Percentiles rank a stretch among this genome's conserved stretches.
phyloP scores from a whole-genome alignment of 441 rosid species.

The Biscutella laevigata region DNA sequence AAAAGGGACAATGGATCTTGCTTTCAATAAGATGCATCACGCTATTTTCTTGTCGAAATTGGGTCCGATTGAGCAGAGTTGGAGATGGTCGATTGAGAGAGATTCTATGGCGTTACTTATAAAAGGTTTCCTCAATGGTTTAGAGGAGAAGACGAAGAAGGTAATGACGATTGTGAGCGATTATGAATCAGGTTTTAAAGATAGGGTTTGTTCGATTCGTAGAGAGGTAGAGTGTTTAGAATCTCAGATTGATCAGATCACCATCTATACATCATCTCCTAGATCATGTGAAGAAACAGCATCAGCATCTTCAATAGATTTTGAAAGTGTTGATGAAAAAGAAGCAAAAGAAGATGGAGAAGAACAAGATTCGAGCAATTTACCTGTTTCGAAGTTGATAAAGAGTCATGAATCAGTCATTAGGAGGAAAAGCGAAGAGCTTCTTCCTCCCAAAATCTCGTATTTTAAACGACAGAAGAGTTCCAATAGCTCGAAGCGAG shows the following conservation, averaged over 20 bases:
- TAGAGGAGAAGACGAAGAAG: slow-evolving; percentile 28
- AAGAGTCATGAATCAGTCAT: slow-evolving; percentile 60
- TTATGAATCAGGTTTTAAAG: slow-evolving; percentile 34
- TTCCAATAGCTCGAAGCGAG: slow-evolving; percentile 24
- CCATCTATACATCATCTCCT: neutral
- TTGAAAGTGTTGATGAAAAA: slow-evolving; percentile 3
- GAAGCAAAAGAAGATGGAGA: slow-evolving; percentile 3
- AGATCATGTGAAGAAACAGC: slow-evolving; percentile 11
- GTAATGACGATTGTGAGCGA: slow-evolving; percentile 34
- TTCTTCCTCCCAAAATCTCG: slow-evolving; percentile 12
- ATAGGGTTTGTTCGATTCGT: slow-evolving; percentile 29
- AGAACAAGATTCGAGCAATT: slow-evolving; percentile 20
- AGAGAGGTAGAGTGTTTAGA: slow-evolving; percentile 34
- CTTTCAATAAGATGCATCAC: slow-evolving; percentile 69
- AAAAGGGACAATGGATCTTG: slow-evolving; percentile 73
- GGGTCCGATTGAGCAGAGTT: slow-evolving; percentile 57
- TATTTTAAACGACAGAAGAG: slow-evolving; percentile 28
- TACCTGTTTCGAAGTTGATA: slow-evolving; percentile 47
- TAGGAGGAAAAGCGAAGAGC: slow-evolving; percentile 39
- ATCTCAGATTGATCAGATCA: slow-evolving; percentile 21
- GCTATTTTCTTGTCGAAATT: slow-evolving; percentile 52
- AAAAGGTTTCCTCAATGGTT: slow-evolving; percentile 40
- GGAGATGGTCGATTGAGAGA: slow-evolving; percentile 59
- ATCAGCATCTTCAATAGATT: slow-evolving; percentile 23
- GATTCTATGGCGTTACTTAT: slow-evolving; percentile 31